Evolutionary conservation across 257 asterid genomes (phyloP).

Genomic region (Solanum neorickii): DNA sequence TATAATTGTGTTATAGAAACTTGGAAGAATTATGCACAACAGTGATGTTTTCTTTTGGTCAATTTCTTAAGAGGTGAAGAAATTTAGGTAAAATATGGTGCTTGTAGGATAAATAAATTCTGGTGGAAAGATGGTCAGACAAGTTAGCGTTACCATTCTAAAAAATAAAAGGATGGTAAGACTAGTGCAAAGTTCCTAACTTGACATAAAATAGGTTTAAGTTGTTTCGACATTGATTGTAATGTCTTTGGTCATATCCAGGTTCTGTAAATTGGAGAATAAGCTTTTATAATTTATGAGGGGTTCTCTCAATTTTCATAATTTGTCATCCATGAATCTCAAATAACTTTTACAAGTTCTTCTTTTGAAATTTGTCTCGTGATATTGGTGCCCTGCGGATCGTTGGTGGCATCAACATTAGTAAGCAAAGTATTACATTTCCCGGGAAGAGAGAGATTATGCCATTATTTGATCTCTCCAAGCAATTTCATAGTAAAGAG

Average conservation of each 20-base stretch:
- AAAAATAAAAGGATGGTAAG: not conserved
- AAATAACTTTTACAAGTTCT: not conserved
- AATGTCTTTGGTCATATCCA: not conserved
- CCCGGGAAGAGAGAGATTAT: not conserved
- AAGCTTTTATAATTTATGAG: not conserved
- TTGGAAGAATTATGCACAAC: not conserved
- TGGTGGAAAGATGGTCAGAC: not conserved
- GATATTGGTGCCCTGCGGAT: too few relatives aligned
- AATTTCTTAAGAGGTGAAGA: not conserved
- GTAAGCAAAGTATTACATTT: too few relatives aligned
- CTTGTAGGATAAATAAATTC: not conserved
- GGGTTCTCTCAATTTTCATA: not conserved
- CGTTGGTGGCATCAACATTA: too few relatives aligned
- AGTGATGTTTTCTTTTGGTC: not conserved
- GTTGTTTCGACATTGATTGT: not conserved
- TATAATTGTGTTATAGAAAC: not conserved
- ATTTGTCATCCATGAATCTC: not conserved
- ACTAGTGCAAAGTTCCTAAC: not conserved
- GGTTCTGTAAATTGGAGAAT: not conserved
- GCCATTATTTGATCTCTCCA: not conserved
- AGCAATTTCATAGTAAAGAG: not conserved
- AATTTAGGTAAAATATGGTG: not conserved
- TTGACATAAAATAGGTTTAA: not conserved
- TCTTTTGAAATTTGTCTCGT: not conserved
- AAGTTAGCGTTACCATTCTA: not conserved